phyloP scores from a whole-genome alignment of 805 yeast species.

The Ogataea philodendri region DNA sequence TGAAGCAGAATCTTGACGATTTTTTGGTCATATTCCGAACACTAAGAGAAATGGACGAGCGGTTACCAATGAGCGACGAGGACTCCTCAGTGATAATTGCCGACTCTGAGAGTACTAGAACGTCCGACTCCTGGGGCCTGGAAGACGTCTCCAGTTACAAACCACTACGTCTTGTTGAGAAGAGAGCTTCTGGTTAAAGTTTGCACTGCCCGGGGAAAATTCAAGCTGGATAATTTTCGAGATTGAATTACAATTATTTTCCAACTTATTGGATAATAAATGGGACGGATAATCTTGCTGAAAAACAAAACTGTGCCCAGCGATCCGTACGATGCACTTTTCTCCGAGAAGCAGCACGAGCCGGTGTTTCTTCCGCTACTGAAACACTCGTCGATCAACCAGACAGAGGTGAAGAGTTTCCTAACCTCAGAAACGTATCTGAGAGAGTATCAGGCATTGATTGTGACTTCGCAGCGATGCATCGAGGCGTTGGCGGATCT shows the following conservation, averaged over 20 bases:
- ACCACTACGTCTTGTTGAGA: conserved; percentile 21
- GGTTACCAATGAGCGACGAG: conserved; percentile 8
- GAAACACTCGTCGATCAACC: conserved; percentile 57
- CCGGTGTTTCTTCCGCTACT: conserved; percentile 72
- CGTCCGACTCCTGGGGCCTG: conserved; percentile 19
- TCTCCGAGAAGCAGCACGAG: conserved; percentile 36
- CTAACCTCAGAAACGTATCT: conserved; percentile 45
- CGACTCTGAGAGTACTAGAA: conserved; percentile 2
- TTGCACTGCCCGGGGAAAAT: neutral
- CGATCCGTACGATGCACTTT: conserved; percentile 60
- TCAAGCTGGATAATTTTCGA: neutral
- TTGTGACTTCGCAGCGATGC: conserved; percentile 89
- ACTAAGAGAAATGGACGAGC: conserved; percentile 22
- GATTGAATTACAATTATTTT: conserved; percentile 8
- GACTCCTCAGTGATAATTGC: conserved; percentile 8
- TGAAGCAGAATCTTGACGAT: conserved; percentile 30
- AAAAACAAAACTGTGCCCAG: conserved; percentile 69
- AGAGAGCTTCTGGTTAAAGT: conserved; percentile 8
- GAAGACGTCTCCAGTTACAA: conserved; percentile 14
- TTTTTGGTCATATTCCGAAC: conserved; percentile 29
- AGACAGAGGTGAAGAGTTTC: conserved; percentile 41
- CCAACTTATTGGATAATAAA: conserved; percentile 6
- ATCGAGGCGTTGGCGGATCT: conserved; percentile 69
- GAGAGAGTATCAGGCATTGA: conserved; percentile 46
- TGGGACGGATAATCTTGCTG: conserved; percentile 46